Evolutionary conservation across 148 eudicot species (phyloP), one percentile per base, ranked within the genome.

Genomic region (Diospyros kaki): DNA sequence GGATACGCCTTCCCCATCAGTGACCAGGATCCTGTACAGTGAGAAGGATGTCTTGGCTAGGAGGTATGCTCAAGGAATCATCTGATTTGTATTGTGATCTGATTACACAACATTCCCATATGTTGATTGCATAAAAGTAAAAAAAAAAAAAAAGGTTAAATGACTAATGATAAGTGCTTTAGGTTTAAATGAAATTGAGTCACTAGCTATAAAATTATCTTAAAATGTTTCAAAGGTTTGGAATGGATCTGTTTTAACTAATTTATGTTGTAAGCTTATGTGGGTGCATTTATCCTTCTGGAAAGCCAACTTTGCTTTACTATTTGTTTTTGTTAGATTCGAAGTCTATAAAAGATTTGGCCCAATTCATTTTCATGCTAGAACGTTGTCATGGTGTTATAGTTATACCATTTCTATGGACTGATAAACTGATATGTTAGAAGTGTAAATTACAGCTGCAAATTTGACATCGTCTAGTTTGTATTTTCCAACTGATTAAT

Each of bases 1-100:
- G 14, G 98, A 94, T 83, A 79, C 98, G 74, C 96, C 97, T 48
- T 76, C 92, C 6, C 98, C 98, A 14, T 85, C 98, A 15, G 98
- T 94, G 40, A 94, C 98, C 43, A 89, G 98, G 83, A 68, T 94
- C 79, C 86, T 94, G 74, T 94, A 89, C 85, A 86, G 90, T 43
- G 94, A 92, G 68, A 90, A 82, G 76, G 98, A 94, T 83, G 89
- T 92, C 72, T 73, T 79, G 51, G 97, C 92, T 62, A 89, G 98
- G 75, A 89, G 97, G 98, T 92, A 85, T 73, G 73, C 5, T 55
- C 46, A 14, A 54, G 50, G 8, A 41, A 40, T 71, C 41, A 48
- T 15, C 66, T 15, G n/a, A 5, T 73, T 28, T 44, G 55, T 71
- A 51, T 46, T 5, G 9, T 28, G 7, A 11, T 58, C 4, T 58